These are phyloP conservation scores for Strombidium stylifer DNA, from an alignment of 73 alveolate species.

Conservation along the genomic window DNA sequence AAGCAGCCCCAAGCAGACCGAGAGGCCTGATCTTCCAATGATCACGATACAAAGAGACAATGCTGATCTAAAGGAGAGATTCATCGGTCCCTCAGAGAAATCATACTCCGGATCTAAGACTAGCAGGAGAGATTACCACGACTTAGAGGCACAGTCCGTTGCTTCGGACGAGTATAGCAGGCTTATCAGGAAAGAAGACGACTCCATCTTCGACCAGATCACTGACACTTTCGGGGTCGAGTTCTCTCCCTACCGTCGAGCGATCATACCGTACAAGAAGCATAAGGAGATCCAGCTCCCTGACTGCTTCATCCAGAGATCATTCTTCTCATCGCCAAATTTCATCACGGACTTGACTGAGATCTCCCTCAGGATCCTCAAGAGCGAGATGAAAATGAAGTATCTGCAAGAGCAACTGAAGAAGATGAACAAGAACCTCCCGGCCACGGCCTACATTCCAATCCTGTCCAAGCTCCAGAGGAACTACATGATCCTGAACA, in stretches of 20 bases:
- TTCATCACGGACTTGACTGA: slow-evolving; percentile 67
- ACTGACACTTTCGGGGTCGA: slow-evolving; percentile 1
- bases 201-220: not conserved
- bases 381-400: slow-evolving; percentile 44
- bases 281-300: not conserved
- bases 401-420: slow-evolving; percentile 32
- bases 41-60: no score
- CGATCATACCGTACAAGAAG: slow-evolving; percentile 13
- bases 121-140: not conserved
- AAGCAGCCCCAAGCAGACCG: no score
- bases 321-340: slow-evolving; percentile 57
- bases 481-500: slow-evolving; percentile 50
- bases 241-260: slow-evolving; percentile 1
- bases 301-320: slow-evolving; percentile 34
- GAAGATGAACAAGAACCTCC: slow-evolving; percentile 56
- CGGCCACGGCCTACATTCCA: slow-evolving; percentile 62
- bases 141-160: not conserved
- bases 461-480: slow-evolving; percentile 19
- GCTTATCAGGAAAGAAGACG: not conserved
- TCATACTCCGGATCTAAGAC: not conserved
- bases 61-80: no score
- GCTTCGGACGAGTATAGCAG: not conserved
- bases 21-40: no score
- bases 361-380: slow-evolving; percentile 47
- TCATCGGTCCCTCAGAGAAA: not conserved